A percentile compares a stretch with the other conserved stretches of the same genome.
phyloP scores from a whole-genome alignment of 805 yeast genomes.

The Spathaspora arborariae region DNA sequence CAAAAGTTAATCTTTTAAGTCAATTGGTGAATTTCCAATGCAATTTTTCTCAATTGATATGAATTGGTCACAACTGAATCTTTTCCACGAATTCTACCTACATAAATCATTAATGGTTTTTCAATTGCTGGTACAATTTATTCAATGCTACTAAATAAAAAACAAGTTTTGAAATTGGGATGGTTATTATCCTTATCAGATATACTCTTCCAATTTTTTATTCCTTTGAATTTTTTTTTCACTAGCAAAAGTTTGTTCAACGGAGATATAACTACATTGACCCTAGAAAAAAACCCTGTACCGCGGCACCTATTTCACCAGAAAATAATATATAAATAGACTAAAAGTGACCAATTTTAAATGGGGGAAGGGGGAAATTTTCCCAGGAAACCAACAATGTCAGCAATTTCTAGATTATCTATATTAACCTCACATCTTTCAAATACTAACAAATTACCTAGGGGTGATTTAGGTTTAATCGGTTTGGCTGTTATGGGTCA shows the following conservation, averaged over 20 bases:
- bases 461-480: slow-evolving; percentile 96
- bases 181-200: neutral
- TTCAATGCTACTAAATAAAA: neutral
- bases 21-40: neutral
- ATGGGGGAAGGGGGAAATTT: neutral
- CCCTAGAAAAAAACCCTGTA: neutral
- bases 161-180: neutral
- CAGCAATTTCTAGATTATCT: slow-evolving; percentile 7
- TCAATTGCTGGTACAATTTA: neutral
- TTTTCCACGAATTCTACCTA: neutral
- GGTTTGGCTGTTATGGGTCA: slow-evolving; percentile 99
- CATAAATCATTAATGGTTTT: no score
- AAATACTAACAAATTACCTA: slow-evolving; percentile 27
- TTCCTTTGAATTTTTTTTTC: neutral
- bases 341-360: neutral
- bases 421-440: slow-evolving; percentile 5
- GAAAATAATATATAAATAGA: neutral
- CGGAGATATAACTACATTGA: neutral
- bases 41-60: neutral
- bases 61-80: neutral
- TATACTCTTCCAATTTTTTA: no score
- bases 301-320: neutral
- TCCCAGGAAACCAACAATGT: neutral
- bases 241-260: neutral
- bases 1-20: neutral